Conservation (phyloP, 129 eudicot species). For the Escallonia rubra region DNA sequence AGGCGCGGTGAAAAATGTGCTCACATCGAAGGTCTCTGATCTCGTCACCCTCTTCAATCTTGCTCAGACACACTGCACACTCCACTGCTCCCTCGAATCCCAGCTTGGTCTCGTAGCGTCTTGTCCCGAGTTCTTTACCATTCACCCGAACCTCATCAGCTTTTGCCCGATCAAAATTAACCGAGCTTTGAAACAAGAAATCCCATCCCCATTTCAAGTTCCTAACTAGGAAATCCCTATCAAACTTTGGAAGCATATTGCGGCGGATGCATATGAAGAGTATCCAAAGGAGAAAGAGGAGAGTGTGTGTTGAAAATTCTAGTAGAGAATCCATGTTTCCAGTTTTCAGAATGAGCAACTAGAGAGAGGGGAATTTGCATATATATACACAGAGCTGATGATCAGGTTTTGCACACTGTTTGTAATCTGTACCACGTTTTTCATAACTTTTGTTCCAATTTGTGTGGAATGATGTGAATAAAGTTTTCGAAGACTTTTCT, state of each 20-base stretch:
- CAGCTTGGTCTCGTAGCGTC: background rate
- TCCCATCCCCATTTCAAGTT: background rate
- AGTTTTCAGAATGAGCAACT: background rate
- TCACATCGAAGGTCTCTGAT: constrained; percentile 31
- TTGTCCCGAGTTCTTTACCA: background rate
- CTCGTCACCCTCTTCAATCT: constrained; percentile 33
- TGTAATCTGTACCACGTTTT: too few relatives aligned
- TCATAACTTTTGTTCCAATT: too few relatives aligned
- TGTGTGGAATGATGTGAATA: too few relatives aligned
- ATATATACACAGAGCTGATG: too few relatives aligned
- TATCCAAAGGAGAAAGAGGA: background rate
- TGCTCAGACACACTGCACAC: constrained; percentile 33
- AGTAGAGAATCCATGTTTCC: background rate
- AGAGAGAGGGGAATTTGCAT: too few relatives aligned
- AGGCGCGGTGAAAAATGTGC: constrained; percentile 43
- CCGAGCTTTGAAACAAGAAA: background rate
- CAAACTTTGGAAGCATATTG: background rate
- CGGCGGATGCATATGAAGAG: background rate
- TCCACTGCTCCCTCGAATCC: constrained; percentile 12
- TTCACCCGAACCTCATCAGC: background rate
- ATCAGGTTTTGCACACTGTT: too few relatives aligned
- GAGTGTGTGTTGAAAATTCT: background rate
- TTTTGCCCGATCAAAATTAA: background rate
- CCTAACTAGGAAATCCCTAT: too few relatives aligned
- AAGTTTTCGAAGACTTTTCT: too few relatives aligned